phyloP scores from a whole-genome alignment of 495 filamentous ascomycete genomes.

The Parachaetomium inaequale region DNA sequence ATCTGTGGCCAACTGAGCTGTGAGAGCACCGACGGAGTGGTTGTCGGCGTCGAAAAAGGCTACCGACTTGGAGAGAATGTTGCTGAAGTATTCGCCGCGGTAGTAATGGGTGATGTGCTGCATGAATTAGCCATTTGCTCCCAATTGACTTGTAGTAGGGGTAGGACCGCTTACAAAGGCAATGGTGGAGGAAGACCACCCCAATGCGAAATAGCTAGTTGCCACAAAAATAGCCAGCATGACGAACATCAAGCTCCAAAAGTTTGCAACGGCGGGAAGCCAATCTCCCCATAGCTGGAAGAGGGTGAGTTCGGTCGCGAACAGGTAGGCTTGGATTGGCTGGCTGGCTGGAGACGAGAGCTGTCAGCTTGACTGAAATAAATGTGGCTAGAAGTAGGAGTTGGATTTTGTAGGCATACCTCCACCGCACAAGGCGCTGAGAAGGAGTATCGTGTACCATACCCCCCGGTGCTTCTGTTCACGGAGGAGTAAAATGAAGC shows the following conservation, averaged over 20 bases:
- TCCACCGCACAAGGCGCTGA: conserved; percentile 50
- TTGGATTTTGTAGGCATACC: conserved; percentile 37
- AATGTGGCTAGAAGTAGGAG: neutral
- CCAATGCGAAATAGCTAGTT: conserved; percentile 51
- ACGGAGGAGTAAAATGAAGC: conserved; percentile 42
- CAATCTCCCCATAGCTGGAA: conserved; percentile 44
- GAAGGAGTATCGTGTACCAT: conserved; percentile 45
- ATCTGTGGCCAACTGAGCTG: conserved; percentile 52
- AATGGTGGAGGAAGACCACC: conserved; percentile 49
- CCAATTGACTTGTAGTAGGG: neutral
- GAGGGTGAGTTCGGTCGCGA: conserved; percentile 47
- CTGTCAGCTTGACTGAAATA: conserved; percentile 16
- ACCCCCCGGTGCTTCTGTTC: conserved; percentile 49
- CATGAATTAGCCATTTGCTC: conserved; percentile 2
- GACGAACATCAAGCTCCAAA: conserved; percentile 67
- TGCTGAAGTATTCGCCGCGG: conserved; percentile 58
- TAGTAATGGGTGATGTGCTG: conserved; percentile 51
- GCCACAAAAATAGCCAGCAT: conserved; percentile 51
- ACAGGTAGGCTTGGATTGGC: conserved; percentile 50
- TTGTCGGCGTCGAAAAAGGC: conserved; percentile 56
- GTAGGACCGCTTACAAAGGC: conserved; percentile 42
- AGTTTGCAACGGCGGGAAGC: conserved; percentile 44
- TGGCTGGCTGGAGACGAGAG: conserved; percentile 32
- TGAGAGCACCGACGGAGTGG: conserved; percentile 49
- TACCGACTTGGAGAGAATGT: conserved; percentile 53